A percentile compares a stretch with the other conserved stretches of the same genome.
These are phyloP conservation scores for Saccharomyces paradoxus DNA, from an alignment of 805 yeast genomes.

Conservation along the genomic window DNA sequence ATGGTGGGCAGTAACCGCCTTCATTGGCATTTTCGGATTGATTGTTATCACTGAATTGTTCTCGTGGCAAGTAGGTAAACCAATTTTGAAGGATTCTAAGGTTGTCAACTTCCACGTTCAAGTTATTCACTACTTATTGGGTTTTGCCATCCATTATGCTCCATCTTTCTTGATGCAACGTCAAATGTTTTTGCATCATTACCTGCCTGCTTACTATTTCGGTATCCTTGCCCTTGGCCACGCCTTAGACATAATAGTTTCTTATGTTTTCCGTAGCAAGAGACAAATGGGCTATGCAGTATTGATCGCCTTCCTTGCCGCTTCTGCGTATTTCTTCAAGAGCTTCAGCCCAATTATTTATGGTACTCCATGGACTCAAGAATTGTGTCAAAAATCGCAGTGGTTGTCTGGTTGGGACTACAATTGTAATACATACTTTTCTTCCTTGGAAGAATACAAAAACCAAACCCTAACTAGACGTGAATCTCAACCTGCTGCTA, in stretches of 20 bases:
- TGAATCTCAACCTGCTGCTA: slow-evolving; percentile 6
- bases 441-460: slow-evolving; percentile 23
- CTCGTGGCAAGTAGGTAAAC: slow-evolving; percentile 59
- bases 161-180: slow-evolving; percentile 86
- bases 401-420: slow-evolving; percentile 75
- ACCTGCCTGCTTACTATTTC: slow-evolving; percentile 86
- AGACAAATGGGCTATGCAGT: slow-evolving; percentile 39
- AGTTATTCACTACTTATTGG: slow-evolving; percentile 51
- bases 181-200: slow-evolving; percentile 89
- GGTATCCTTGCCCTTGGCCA: slow-evolving; percentile 74
- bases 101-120: slow-evolving; percentile 60
- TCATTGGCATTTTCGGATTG: slow-evolving; percentile 43
- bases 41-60: slow-evolving; percentile 39
- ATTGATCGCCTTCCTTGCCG: slow-evolving; percentile 41
- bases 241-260: slow-evolving; percentile 45
- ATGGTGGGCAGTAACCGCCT: slow-evolving; percentile 64
- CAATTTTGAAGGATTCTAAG: slow-evolving; percentile 41
- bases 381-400: slow-evolving; percentile 54
- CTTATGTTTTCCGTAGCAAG: slow-evolving; percentile 36
- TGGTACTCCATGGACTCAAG: slow-evolving; percentile 73
- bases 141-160: slow-evolving; percentile 63
- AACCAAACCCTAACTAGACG: slow-evolving; percentile 6
- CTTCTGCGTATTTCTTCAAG: slow-evolving; percentile 47
- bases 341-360: slow-evolving; percentile 66
- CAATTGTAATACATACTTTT: slow-evolving; percentile 56